Evolutionary conservation across 1,284 basidiomycete genomes (phyloP).

Genomic region (Fomitopsis betulina): DNA sequence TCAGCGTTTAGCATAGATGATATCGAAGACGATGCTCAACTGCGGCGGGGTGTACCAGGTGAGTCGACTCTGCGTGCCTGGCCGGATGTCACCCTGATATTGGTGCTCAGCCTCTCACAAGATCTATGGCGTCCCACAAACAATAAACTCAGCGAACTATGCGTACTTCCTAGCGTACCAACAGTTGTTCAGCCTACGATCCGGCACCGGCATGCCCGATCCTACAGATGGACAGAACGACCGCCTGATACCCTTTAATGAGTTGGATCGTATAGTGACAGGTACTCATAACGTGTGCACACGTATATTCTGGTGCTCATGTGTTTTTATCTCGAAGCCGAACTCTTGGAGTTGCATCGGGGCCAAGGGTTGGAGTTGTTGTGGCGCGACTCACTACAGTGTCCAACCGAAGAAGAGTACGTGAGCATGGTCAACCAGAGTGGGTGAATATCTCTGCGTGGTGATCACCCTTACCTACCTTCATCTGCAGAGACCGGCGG

Average conservation of each 20-base stretch:
- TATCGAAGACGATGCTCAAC: conserved; percentile 93
- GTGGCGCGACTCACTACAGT: conserved; percentile 90
- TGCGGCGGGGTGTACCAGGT: conserved; percentile 86
- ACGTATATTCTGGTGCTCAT: background rate
- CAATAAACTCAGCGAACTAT: conserved; percentile 97
- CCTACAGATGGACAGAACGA: conserved; percentile 4
- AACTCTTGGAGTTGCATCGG: conserved; percentile 87
- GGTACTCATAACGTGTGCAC: conserved; percentile 22
- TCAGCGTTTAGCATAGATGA: conserved; percentile 77
- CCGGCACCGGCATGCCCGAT: conserved; percentile 18
- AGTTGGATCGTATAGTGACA: conserved; percentile 69
- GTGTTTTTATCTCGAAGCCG: conserved; percentile 42
- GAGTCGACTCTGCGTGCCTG: conserved; percentile 11
- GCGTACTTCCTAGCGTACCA: conserved; percentile 91
- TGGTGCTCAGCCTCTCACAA: conserved; percentile 73
- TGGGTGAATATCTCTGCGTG: conserved; percentile 35
- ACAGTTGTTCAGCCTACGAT: conserved; percentile 64
- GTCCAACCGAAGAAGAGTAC: conserved; percentile 95
- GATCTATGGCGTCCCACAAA: conserved; percentile 95
- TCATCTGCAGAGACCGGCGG: conserved; percentile 83
- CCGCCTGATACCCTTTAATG: conserved; percentile 32
- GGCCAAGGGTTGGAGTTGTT: conserved; percentile 95
- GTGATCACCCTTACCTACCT: background rate
- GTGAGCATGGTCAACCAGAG: conserved; percentile 96
- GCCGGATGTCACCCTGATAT: background rate